Evolutionary conservation across 495 filamentous ascomycete genomes (phyloP), one percentile per base, ranked within the genome.

Genomic region (Trichoderma orchidacearum): DNA sequence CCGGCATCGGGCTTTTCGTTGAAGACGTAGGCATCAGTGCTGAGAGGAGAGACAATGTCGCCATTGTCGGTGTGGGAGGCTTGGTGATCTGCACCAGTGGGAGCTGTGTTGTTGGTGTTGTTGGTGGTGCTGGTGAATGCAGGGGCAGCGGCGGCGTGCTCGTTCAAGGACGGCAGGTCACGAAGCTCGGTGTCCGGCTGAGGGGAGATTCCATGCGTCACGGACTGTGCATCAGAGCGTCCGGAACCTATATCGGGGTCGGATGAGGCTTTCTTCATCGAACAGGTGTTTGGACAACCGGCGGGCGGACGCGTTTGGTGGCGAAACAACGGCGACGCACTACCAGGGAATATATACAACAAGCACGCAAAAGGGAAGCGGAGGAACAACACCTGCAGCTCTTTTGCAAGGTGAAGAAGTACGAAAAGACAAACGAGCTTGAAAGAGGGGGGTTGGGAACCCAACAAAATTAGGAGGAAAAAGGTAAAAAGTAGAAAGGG

Each of bases 221-320:
- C 73, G 67, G 70, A 66, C 66, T 64, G 61, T 66, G 70, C 72
- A 72, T 73, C 77, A 69, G 77, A 81, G 72, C 78, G 75, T 64
- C 77, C 75, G 70, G 75, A 74, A 76, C 80, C 74, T 80, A 72
- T 71, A 66, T 69, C 68, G 65, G 68, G 63, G 61, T 76, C 62
- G 71, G 76, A 68, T 69, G 76, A 80, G 69, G 72, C 71, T 74
- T 83, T 73, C 79, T 80, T 82, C 82, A 85, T 84, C 79, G 79
- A 82, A 66, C 54, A 58, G 54, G 53, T n/a, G 45, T 55, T n/a
- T 48, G 18, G 21, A 27, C 8, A 48, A 23, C 41, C 8, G 45
- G 31, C 9, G 41, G 3, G 41, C 11, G 32, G 5, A 35, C 32
- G 32, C 12, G 32, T 7, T 3, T 25, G 32, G 32, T 35, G 32